Evolutionary conservation across 2,329 filamentous ascomycete genomes (phyloP).

Genomic region (Fusarium foetens): DNA sequence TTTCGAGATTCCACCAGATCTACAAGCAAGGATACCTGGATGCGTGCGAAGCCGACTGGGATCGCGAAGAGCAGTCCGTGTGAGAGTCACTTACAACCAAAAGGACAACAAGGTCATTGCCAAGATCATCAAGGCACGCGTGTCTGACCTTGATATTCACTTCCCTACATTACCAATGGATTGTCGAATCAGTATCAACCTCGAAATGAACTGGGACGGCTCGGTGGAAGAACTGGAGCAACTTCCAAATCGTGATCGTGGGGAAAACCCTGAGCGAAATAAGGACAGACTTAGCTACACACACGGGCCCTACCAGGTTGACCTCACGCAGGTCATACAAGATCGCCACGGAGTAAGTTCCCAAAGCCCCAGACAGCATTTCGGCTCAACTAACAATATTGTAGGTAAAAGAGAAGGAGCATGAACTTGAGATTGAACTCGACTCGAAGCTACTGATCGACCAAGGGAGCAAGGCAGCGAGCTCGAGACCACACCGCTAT

Average conservation of each 20-base stretch:
- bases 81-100: conserved; percentile 79
- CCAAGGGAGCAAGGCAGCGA: conserved; percentile 68
- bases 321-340: conserved; percentile 88
- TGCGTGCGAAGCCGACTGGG: conserved; percentile 69
- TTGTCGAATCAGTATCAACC: conserved; percentile 91
- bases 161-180: conserved; percentile 83
- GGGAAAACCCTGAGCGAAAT: conserved; percentile 68
- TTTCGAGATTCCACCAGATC: conserved; percentile 74
- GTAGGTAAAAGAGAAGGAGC: conserved; percentile 69
- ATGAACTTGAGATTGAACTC: conserved; percentile 85
- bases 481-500: conserved; percentile 67
- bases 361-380: not conserved
- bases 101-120: conserved; percentile 75
- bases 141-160: conserved; percentile 88
- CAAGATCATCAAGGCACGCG: conserved; percentile 91
- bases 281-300: conserved; percentile 94
- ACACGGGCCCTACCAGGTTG: conserved; percentile 88
- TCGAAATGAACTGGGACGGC: conserved; percentile 90
- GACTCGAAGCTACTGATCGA: conserved; percentile 70
- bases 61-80: conserved; percentile 55
- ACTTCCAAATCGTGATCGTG: conserved; percentile 46
- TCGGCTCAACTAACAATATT: conserved; percentile 5
- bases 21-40: conserved; percentile 70
- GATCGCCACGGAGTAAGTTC: conserved; percentile 53
- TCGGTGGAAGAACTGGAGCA: conserved; percentile 66